A percentile compares a stretch with the other conserved stretches of the same genome.
These are phyloP conservation scores for Fusarium proliferatum DNA, from an alignment of 2,329 filamentous ascomycete genomes.

Conservation along the genomic window DNA sequence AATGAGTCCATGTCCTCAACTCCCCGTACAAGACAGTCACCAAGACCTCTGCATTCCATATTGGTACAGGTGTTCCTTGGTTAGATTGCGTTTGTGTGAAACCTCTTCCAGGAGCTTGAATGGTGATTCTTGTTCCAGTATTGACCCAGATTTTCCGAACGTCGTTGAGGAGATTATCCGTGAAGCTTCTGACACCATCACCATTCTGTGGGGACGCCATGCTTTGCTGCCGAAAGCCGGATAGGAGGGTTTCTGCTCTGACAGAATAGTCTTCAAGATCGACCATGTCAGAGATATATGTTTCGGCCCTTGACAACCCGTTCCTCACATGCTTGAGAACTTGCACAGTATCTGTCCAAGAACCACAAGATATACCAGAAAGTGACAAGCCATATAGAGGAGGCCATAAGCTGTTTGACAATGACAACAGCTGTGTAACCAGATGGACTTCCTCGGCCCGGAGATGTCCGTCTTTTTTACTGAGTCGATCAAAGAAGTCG, in stretches of 20 bases:
- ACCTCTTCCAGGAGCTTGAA: constrained; percentile 52
- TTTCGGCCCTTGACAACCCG: constrained; percentile 34
- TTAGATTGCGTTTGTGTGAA: constrained; percentile 50
- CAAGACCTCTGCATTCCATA: constrained; percentile 49
- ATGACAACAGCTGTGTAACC: constrained; percentile 42
- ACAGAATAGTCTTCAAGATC: constrained; percentile 29
- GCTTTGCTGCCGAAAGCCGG: constrained; percentile 23
- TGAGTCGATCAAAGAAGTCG: constrained; percentile 44
- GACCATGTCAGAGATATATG: constrained; percentile 32
- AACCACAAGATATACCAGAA: constrained; percentile 1
- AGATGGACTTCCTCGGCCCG: constrained; percentile 44
- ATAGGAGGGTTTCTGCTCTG: constrained; percentile 38
- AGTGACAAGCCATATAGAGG: constrained; percentile 40
- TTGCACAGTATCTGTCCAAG: constrained; percentile 36
- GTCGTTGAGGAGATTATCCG: constrained; percentile 57
- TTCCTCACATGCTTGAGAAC: constrained; percentile 28
- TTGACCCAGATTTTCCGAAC: constrained; percentile 58
- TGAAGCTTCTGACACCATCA: constrained; percentile 54
- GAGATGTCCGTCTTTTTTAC: constrained; percentile 29
- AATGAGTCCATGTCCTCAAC: constrained; percentile 49
- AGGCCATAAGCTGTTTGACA: constrained; percentile 49
- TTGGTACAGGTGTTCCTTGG: constrained; percentile 48
- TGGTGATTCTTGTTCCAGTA: constrained; percentile 48
- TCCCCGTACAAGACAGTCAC: constrained; percentile 47
- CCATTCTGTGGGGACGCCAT: constrained; percentile 20